Percentiles rank a stretch among this genome's conserved stretches.
Evolutionary conservation across 257 asterid genomes (phyloP).

Genomic region (Nicotiana obtusifolia): DNA sequence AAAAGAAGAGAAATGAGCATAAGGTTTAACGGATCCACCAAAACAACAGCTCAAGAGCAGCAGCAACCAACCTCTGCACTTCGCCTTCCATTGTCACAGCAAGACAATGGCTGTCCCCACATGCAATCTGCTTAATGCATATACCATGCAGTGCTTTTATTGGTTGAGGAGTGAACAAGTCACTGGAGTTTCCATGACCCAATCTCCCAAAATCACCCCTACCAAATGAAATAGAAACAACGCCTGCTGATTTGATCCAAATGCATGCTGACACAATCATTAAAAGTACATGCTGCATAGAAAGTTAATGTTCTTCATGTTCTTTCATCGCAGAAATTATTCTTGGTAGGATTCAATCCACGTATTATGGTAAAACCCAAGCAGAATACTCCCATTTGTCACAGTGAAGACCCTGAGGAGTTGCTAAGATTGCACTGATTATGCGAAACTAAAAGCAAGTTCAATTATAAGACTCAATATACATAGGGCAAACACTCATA

Average conservation of each 20-base stretch:
- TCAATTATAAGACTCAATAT: not conserved
- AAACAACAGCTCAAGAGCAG: not conserved
- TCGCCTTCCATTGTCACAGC: slow-evolving; percentile 98
- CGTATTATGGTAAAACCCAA: not conserved
- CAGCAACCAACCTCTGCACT: slow-evolving; percentile 66
- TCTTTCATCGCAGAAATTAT: not conserved
- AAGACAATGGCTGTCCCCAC: slow-evolving; percentile 99
- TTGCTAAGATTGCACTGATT: not conserved
- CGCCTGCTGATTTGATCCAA: not conserved
- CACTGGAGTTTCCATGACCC: slow-evolving; percentile 97
- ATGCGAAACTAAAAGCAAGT: slow-evolving; percentile 3
- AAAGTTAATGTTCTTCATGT: slow-evolving; percentile 1
- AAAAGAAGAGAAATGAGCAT: not conserved
- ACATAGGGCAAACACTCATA: not conserved
- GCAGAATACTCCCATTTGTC: not conserved
- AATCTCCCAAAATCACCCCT: slow-evolving; percentile 99
- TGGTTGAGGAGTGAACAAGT: slow-evolving; percentile 90
- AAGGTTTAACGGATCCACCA: slow-evolving; percentile 1
- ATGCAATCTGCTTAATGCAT: slow-evolving; percentile 83
- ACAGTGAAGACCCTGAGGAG: not conserved
- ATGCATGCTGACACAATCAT: not conserved
- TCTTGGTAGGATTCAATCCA: not conserved
- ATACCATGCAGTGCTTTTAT: slow-evolving; percentile 79
- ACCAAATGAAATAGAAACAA: slow-evolving; percentile 14
- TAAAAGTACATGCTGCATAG: not conserved